Evolutionary conservation across 108 stramenopile species (phyloP), one percentile per base, ranked within the genome.

Genomic region (Skeletonema tropicum): DNA sequence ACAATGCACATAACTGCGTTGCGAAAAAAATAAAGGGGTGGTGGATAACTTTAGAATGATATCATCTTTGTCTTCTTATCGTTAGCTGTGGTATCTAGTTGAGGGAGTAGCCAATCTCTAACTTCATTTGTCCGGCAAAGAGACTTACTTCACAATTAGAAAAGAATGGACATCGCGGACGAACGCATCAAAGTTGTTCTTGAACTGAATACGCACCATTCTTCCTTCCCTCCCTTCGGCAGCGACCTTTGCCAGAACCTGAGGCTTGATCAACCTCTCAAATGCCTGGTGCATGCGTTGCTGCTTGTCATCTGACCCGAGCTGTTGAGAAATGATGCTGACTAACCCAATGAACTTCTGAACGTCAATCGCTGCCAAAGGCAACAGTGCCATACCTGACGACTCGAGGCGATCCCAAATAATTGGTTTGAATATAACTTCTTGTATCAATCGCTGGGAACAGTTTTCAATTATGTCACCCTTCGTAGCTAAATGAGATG

Each of bases 361-460:
- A 45, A 90, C 21, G 66, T 92, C 89, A 17, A 83, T 76, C 15
- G 93, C 90, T 13, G 88, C 90, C 41, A 94, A 57, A 3, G 84
- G 86, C 30, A 93, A 62, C 32, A 94, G 59, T 0, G 86, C 84
- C 73, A 80, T 75, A 19, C 89, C 93, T 35, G 88, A 79, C 5
- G 91, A 63, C 75, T 94, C 93, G 21, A 96, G 70, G 30, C 95
- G 90, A 63, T 94, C 95, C 87, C 86, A 89, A 23, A 94, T 79
- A 31, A 85, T 75, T 31, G 76, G 82, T 48, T 90, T 90, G 79
- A 94, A 92, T 42, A 96, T 80, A 8, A 93, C 90, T 26, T 93
- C 92, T 29, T 83, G 65, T 39, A 96, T 76, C 35, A 93, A 66
- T 38, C 90, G 89, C 5, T 64, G 55, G 19, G 82, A 66, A 63